Conservation (phyloP, 768 basidiomycete genomes). For the Boletus sensibilis region DNA sequence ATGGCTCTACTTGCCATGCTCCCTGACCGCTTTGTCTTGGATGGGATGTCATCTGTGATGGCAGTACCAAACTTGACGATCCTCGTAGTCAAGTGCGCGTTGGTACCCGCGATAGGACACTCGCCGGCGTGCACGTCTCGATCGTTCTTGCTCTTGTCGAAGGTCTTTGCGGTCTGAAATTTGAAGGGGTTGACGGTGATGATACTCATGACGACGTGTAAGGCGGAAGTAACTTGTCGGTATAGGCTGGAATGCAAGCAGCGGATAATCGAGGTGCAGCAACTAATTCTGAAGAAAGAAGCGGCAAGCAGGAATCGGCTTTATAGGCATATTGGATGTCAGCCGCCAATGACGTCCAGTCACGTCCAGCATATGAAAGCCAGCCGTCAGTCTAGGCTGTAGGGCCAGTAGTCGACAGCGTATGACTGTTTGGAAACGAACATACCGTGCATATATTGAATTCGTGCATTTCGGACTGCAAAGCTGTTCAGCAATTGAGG, state of each 20-base stretch:
- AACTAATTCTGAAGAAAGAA: not conserved
- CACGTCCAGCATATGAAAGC: not conserved
- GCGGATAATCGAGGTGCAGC: not conserved
- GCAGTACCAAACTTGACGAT: not conserved
- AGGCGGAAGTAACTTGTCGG: not conserved
- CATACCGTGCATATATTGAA: not conserved
- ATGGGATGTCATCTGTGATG: not conserved
- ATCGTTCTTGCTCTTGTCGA: not conserved
- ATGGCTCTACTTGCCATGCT: not conserved
- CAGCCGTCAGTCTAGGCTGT: not conserved
- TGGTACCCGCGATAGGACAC: not conserved
- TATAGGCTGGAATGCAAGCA: not conserved
- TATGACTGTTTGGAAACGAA: not conserved
- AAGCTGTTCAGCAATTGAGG: not conserved
- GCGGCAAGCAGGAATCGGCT: not conserved
- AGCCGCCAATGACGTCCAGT: slow-evolving; percentile 6
- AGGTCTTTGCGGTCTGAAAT: not conserved
- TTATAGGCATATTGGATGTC: slow-evolving; percentile 6
- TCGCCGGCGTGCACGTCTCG: not conserved
- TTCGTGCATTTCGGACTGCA: not conserved
- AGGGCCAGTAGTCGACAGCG: no score
- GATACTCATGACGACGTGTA: not conserved
- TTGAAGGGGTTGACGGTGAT: not conserved
- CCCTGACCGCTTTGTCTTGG: not conserved
- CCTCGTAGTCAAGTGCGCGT: not conserved